Percentiles rank a stretch among this genome's conserved stretches.
These are phyloP conservation scores for Aspergillus niger DNA, from an alignment of 2,329 filamentous ascomycete species.

Conservation along the genomic window DNA sequence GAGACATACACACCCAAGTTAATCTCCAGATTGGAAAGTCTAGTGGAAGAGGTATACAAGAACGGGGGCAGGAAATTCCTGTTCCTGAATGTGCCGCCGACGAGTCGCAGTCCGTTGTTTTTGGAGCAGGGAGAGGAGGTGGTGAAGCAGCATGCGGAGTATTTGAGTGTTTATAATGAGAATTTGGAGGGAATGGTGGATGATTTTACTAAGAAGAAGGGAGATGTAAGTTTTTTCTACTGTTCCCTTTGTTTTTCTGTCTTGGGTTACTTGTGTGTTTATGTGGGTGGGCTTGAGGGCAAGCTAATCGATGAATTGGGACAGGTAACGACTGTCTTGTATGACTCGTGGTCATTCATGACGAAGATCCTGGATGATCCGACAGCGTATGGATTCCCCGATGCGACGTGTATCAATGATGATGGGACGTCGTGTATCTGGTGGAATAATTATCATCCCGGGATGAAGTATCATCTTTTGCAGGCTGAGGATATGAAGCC, in stretches of 20 bases:
- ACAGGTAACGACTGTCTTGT: slow-evolving; percentile 30
- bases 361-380: slow-evolving; percentile 31
- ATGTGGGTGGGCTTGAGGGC: neutral
- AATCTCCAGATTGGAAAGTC: slow-evolving; percentile 48
- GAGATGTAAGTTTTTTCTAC: slow-evolving; percentile 23
- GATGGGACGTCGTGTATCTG: slow-evolving; percentile 34
- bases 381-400: slow-evolving; percentile 26
- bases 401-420: slow-evolving; percentile 32
- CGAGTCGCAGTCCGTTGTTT: slow-evolving; percentile 30
- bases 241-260: neutral
- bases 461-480: slow-evolving; percentile 30
- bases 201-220: slow-evolving; percentile 19
- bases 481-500: slow-evolving; percentile 36
- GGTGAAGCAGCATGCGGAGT: slow-evolving; percentile 16
- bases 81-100: slow-evolving; percentile 61
- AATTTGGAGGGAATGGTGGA: slow-evolving; percentile 26
- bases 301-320: slow-evolving; percentile 3
- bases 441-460: slow-evolving; percentile 39
- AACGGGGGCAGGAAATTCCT: slow-evolving; percentile 61
- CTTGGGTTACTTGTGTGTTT: neutral
- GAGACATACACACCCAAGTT: slow-evolving; percentile 39
- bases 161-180: slow-evolving; percentile 29
- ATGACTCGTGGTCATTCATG: slow-evolving; percentile 36
- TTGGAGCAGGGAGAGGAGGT: slow-evolving; percentile 22
- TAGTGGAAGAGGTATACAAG: slow-evolving; percentile 52